Percentiles rank a stretch among this genome's conserved stretches.
Evolutionary conservation across 2,329 filamentous ascomycete species (phyloP).

Genomic region (Penicillium concentricum): DNA sequence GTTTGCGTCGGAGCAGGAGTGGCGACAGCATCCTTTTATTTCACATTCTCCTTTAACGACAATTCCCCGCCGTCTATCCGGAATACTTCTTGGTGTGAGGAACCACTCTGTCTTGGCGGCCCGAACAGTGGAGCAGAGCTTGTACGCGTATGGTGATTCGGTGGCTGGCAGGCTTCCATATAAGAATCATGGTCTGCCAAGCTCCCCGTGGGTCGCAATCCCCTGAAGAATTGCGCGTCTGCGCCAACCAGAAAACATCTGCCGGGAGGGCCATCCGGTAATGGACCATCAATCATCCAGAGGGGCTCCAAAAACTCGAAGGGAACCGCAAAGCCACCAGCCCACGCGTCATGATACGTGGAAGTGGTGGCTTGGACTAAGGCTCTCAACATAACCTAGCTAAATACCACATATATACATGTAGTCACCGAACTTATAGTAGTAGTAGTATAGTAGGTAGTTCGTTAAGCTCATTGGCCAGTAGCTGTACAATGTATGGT

Average conservation of each 20-base stretch:
- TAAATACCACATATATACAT: no score
- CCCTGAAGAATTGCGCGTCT: not conserved
- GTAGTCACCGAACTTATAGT: no score
- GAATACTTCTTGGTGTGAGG: not conserved
- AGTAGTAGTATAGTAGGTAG: no score
- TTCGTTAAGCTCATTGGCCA: no score
- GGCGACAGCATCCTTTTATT: not conserved
- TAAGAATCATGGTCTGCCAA: not conserved
- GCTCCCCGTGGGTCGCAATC: not conserved
- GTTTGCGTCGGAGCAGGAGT: not conserved
- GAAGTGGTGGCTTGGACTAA: no score
- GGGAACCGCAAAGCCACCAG: not conserved
- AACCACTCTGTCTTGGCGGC: not conserved
- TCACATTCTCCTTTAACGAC: not conserved
- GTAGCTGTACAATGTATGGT: no score
- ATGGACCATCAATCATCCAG: not conserved
- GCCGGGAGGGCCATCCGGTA: not conserved
- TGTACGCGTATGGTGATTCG: conserved; percentile 6
- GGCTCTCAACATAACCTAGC: no score
- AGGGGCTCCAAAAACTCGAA: not conserved
- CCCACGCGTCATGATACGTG: not conserved
- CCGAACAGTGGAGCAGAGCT: not conserved
- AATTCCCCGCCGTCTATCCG: not conserved
- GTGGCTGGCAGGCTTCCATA: not conserved
- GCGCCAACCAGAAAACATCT: not conserved